Conservation (phyloP, 179 eudicot species). For the Beta corolliflora region DNA sequence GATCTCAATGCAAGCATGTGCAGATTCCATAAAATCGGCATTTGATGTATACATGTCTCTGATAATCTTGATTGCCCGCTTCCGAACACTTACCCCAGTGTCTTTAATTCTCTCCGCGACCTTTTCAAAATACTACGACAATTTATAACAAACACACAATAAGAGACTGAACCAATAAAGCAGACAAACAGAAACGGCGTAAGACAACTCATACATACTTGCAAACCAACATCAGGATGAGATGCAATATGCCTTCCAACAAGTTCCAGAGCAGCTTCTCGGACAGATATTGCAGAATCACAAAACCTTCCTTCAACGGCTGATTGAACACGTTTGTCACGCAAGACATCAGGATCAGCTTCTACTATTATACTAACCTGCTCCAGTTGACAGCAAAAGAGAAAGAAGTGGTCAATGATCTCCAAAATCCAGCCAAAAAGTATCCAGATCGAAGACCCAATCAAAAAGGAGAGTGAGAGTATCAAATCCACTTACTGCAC, state of each 20-base stretch:
- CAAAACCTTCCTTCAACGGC: constrained; percentile 99
- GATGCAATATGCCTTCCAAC: constrained; percentile 98
- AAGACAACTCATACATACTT: constrained; percentile 48
- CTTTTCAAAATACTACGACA: constrained; percentile 85
- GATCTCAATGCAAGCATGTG: constrained; percentile 90
- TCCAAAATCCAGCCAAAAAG: neutral
- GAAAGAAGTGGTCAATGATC: neutral
- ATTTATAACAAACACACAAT: constrained; percentile 18
- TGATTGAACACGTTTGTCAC: constrained; percentile 79
- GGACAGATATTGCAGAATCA: constrained; percentile 91
- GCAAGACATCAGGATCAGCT: constrained; percentile 98
- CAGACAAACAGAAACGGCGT: constrained; percentile 6
- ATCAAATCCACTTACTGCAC: constrained; percentile 72
- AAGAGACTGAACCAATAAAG: constrained; percentile 10
- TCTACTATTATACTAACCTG: constrained; percentile 98
- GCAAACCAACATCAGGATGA: constrained; percentile 96
- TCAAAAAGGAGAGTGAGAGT: neutral
- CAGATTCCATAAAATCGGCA: constrained; percentile 60
- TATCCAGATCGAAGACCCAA: neutral
- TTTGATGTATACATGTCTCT: constrained; percentile 93
- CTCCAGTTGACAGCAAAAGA: constrained; percentile 30
- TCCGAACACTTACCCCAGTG: constrained; percentile 94
- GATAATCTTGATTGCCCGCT: constrained; percentile 94
- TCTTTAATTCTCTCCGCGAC: constrained; percentile 93
- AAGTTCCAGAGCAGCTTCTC: constrained; percentile 99